Evolutionary conservation across 306 rosid genomes (phyloP).

Genomic region (Lathyrus tuberosus): DNA sequence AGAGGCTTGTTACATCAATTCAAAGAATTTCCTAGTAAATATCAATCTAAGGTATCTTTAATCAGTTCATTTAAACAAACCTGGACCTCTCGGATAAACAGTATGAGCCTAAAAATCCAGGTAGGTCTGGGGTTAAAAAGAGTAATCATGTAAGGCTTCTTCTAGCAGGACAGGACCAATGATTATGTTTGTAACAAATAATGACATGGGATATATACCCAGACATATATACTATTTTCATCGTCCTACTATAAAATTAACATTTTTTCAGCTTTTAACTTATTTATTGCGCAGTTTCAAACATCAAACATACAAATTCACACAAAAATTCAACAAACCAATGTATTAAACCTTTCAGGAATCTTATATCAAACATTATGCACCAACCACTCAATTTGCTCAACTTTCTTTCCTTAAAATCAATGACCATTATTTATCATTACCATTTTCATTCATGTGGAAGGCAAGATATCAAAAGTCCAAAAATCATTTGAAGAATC

Average conservation of each 20-base stretch:
- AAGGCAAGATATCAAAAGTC: conserved; percentile 22
- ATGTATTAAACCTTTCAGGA: conserved; percentile 23
- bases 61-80: conserved; percentile 9
- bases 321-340: conserved; percentile 17
- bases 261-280: conserved; percentile 17
- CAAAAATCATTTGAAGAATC: conserved; percentile 19
- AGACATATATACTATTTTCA: neutral
- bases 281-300: conserved; percentile 19
- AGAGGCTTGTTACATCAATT: conserved; percentile 26
- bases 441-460: conserved; percentile 17
- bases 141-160: conserved; percentile 5
- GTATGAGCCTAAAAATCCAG: conserved; percentile 22
- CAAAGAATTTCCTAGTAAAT: conserved; percentile 23
- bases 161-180: conserved; percentile 11
- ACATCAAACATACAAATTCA: conserved; percentile 15
- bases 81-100: conserved; percentile 18
- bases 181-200: conserved; percentile 5
- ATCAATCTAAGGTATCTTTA: conserved; percentile 24
- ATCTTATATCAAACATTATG: neutral
- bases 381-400: conserved; percentile 19
- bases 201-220: neutral
- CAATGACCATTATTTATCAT: conserved; percentile 22
- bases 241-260: neutral
- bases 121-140: conserved; percentile 8
- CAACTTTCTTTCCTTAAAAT: conserved; percentile 28